Base-by-base conservation (phyloP, 2,329 filamentous ascomycete species). In the Fusarium scirpi region DNA sequence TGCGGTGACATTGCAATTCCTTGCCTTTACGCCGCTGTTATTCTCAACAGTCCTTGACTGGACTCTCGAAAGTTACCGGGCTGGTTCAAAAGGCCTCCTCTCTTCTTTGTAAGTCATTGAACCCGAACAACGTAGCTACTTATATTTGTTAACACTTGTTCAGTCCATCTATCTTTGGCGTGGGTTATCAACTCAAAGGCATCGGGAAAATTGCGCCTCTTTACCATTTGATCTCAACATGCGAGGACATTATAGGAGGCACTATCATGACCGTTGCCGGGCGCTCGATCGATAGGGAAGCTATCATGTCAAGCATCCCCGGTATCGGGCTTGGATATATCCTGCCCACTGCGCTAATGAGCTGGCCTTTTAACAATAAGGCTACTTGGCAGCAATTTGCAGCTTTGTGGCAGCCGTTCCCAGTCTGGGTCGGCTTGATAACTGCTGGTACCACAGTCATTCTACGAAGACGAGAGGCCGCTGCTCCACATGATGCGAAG, bases 41-140 rank as follows among this genome's bases (percentile, higher is more conserved):
- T 0, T 47, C 1, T 65, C 62, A 1, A 60, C 62, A 0, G 40
- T 34, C 0, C 29, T 65, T 2, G 62, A 65, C 34, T 65, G 62
- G 62, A 65, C 61, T 3, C 12, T 65, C 6, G 62, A 65, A 5
- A 44, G 61, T 5, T 53, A 65, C 4, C 47, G 61, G 1, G 15
- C 7, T 3, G 54, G 61, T 6, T 48, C 41, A 3, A 41, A 20
- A 4, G 29, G 47, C 2, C 53, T 65, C 0, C 1, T 38, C 0
- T 53, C 61, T 0, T 65, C 62, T 0, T 15, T 47, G 61, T 65
- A 32, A 59, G 62, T 43, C 5, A 27, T 1, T 4, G 5, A 16
- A 32, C 5, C 15, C 4, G 3, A 30, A 4, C 12, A 3, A 1
- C 2, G 27, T 4, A 22, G 9, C 0, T 3, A 9, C 3, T 1